Evolutionary conservation across 192 early-diverging fungal genomes (phyloP).

Genomic region (Ambispora gerdemannii): DNA sequence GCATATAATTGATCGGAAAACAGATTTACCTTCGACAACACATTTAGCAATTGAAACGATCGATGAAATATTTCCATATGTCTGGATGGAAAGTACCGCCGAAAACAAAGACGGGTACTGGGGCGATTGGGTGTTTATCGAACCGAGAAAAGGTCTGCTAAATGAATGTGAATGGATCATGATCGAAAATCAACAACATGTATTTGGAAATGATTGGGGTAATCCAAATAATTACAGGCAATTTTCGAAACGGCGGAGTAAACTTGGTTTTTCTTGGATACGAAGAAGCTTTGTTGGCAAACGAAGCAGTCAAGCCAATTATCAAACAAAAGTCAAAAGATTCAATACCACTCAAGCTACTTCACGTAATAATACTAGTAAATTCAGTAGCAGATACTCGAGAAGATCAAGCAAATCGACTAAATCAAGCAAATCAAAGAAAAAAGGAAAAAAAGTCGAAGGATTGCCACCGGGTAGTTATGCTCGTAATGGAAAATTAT

Average conservation of each 20-base stretch:
- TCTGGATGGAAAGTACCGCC: constrained; percentile 29
- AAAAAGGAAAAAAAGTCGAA: background rate
- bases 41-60: constrained; percentile 28
- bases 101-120: constrained; percentile 6
- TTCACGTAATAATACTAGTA: background rate
- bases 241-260: background rate
- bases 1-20: background rate
- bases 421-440: background rate
- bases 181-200: constrained; percentile 30
- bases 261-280: background rate
- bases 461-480: background rate
- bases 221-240: background rate
- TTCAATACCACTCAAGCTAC: background rate
- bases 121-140: constrained; percentile 32
- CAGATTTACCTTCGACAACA: constrained; percentile 24
- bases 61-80: constrained; percentile 31
- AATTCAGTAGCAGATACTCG: no score
- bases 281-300: background rate
- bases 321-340: background rate
- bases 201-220: constrained; percentile 8
- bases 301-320: background rate
- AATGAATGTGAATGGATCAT: constrained; percentile 31
- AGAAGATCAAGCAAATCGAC: background rate
- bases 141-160: constrained; percentile 25
- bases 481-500: background rate